phyloP scores from a whole-genome alignment of 352 stramenopile genomes.

The Globisporangium mamillatum region DNA sequence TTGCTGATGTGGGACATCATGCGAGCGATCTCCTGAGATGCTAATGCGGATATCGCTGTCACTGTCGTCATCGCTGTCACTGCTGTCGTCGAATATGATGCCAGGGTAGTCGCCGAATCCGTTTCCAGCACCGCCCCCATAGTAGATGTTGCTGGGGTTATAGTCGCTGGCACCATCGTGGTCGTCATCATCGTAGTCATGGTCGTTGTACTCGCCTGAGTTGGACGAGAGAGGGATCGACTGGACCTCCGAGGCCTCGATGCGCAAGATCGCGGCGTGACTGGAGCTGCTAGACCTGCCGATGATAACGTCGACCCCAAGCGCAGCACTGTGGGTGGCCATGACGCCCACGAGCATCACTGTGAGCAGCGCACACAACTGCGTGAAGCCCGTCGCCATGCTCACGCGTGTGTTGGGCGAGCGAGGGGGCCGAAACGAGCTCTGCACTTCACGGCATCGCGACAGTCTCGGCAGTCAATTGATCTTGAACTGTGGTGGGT shows the following conservation, averaged over 20 bases:
- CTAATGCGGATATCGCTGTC: background rate
- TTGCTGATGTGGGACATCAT: background rate
- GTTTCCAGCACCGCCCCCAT: background rate
- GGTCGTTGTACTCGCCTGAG: background rate
- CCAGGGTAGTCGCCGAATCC: background rate
- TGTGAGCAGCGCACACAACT: background rate
- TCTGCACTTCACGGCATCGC: background rate
- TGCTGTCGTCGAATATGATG: background rate
- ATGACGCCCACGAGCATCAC: background rate
- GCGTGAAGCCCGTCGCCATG: background rate
- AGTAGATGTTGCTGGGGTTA: background rate
- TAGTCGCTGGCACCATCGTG: background rate
- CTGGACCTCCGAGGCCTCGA: background rate
- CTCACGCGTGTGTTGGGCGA: background rate
- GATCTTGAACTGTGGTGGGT: background rate
- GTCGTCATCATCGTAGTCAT: background rate
- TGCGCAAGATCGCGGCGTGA: background rate
- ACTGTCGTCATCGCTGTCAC: background rate
- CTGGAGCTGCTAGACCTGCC: background rate
- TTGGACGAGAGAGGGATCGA: conserved; percentile 1
- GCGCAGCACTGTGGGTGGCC: background rate
- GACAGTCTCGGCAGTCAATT: background rate
- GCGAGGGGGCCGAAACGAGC: background rate
- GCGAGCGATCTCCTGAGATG: background rate
- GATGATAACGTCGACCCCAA: background rate